A percentile compares a stretch with the other conserved stretches of the same genome.
phyloP scores from a whole-genome alignment of 768 basidiomycete genomes.

The Naganishia vaughanmartiniae region DNA sequence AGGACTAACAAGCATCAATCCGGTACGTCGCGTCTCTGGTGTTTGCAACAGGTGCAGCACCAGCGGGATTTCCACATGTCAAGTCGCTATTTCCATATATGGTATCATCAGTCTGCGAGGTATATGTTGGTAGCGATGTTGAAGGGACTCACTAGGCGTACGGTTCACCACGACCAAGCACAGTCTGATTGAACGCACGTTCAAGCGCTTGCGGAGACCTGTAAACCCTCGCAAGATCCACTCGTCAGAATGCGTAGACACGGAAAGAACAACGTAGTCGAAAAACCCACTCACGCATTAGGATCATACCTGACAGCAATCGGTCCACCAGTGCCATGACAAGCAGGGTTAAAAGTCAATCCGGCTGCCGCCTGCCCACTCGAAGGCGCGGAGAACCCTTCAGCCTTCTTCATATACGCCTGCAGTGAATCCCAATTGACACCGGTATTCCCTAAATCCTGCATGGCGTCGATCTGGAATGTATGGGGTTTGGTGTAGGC shows the following conservation, averaged over 20 bases:
- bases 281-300: constrained; percentile 25
- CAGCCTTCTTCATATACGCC: constrained; percentile 39
- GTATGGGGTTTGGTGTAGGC: constrained; percentile 44
- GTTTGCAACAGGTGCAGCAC: constrained; percentile 41
- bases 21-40: constrained; percentile 39
- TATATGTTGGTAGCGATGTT: background rate
- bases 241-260: no score
- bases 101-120: background rate
- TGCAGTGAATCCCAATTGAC: constrained; percentile 41
- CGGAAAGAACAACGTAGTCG: no score
- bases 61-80: constrained; percentile 43
- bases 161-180: constrained; percentile 35
- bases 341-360: constrained; percentile 34
- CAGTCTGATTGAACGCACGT: constrained; percentile 38
- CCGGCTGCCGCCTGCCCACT: constrained; percentile 33
- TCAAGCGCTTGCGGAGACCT: constrained; percentile 36
- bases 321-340: constrained; percentile 42
- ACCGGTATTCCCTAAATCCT: constrained; percentile 39
- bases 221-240: no score
- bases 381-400: constrained; percentile 39
- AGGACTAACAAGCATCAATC: constrained; percentile 41
- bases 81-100: constrained; percentile 30
- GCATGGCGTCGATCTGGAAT: constrained; percentile 44
- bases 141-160: constrained; percentile 31
- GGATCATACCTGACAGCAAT: constrained; percentile 42